Percentiles rank a stretch among this genome's conserved stretches.
phyloP scores from a whole-genome alignment of 1,284 basidiomycete species.

The Puccinia hordei region DNA sequence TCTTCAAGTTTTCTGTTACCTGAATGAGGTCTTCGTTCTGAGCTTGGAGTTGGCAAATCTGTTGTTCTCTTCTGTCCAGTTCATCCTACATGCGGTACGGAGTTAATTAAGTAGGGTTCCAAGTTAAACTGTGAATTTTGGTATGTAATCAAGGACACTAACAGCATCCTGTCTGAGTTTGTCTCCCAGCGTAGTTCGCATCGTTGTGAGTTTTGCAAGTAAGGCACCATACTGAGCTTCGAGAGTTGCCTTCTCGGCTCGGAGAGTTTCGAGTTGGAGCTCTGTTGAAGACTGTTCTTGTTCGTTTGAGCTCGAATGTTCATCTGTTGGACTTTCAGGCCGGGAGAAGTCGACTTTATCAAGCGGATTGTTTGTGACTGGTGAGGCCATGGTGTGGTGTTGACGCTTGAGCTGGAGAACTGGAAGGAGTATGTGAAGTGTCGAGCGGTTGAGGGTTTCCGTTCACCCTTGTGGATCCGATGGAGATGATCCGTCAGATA shows the following conservation, averaged over 20 bases:
- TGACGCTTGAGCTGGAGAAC: too few species aligned
- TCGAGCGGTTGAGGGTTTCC: too few species aligned
- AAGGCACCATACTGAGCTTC: conserved; percentile 82
- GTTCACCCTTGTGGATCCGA: too few species aligned
- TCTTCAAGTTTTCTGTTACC: conserved; percentile 73
- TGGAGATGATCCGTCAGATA: too few species aligned
- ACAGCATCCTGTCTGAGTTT: conserved; percentile 96
- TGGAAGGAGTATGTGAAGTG: too few species aligned
- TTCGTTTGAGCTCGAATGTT: not conserved
- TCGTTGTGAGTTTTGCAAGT: conserved; percentile 82
- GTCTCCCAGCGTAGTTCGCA: conserved; percentile 89
- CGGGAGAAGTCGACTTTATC: not conserved
- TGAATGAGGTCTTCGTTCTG: conserved; percentile 73
- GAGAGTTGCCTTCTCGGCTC: conserved; percentile 80
- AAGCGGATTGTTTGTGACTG: not conserved
- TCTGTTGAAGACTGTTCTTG: conserved; percentile 21
- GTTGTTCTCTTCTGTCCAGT: conserved; percentile 82
- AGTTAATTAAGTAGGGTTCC: not conserved
- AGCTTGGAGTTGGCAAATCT: conserved; percentile 72
- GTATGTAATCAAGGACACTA: conserved; percentile 60
- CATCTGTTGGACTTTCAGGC: conserved; percentile 5
- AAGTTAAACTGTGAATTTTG: conserved; percentile 19
- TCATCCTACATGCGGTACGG: conserved; percentile 72
- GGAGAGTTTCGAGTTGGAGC: conserved; percentile 38
- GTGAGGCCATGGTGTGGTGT: not conserved